Percentiles rank a stretch among this genome's conserved stretches.
Evolutionary conservation across 2,329 filamentous ascomycete genomes (phyloP).

Genomic region (Aspergillus sp.): DNA sequence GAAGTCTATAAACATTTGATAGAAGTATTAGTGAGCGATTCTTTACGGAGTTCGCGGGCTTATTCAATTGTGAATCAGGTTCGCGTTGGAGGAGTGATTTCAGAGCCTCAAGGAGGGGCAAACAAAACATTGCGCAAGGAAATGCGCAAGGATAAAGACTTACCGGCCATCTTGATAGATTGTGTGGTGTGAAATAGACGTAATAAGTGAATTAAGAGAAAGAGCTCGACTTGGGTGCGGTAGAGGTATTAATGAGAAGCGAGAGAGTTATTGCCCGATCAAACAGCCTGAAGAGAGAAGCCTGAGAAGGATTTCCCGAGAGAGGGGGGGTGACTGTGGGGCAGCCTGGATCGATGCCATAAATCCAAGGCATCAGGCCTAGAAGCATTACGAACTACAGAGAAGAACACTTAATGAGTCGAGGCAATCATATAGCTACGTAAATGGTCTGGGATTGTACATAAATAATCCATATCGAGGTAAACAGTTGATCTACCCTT

Average conservation of each 20-base stretch:
- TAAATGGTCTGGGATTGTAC: neutral
- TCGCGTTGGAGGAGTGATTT: conserved; percentile 15
- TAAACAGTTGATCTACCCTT: conserved; percentile 28
- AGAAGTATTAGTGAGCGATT: conserved; percentile 14
- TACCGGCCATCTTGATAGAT: conserved; percentile 37
- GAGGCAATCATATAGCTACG: neutral
- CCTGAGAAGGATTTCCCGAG: conserved; percentile 14
- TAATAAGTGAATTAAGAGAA: conserved; percentile 3
- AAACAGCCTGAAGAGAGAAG: conserved; percentile 8
- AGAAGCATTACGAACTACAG: neutral
- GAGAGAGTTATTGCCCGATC: conserved; percentile 8
- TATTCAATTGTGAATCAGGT: neutral
- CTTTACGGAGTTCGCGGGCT: neutral
- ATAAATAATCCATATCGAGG: neutral
- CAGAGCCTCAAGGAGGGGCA: conserved; percentile 23
- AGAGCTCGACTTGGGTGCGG: neutral
- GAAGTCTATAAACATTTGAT: conserved; percentile 32
- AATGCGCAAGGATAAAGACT: conserved; percentile 15
- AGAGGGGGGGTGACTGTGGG: conserved; percentile 17
- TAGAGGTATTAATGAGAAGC: conserved; percentile 18
- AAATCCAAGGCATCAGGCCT: conserved; percentile 3
- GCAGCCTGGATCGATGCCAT: conserved; percentile 8
- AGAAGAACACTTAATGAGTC: neutral
- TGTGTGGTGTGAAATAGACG: conserved; percentile 15
- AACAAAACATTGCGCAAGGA: conserved; percentile 11